Percentiles rank a stretch among this genome's conserved stretches.
These are phyloP conservation scores for Sclerotinia borealis DNA, from an alignment of 2,329 filamentous ascomycete genomes.

Conservation along the genomic window DNA sequence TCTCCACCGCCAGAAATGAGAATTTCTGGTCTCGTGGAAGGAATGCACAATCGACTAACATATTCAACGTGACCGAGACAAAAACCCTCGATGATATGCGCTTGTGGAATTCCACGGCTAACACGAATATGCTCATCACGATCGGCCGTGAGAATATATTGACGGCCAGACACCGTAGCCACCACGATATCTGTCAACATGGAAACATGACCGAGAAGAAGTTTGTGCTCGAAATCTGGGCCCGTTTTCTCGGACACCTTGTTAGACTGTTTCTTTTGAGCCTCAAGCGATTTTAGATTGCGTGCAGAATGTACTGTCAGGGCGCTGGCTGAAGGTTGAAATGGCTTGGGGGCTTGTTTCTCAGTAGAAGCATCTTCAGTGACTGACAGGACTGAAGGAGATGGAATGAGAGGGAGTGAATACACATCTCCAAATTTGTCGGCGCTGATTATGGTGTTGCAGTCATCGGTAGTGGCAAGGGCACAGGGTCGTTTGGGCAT, in stretches of 20 bases:
- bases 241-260: conserved; percentile 27
- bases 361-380: conserved; percentile 16
- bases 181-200: conserved; percentile 75
- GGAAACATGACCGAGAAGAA: conserved; percentile 89
- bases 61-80: conserved; percentile 87
- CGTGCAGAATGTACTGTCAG: conserved; percentile 59
- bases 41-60: conserved; percentile 68
- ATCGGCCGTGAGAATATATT: conserved; percentile 62
- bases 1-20: conserved; percentile 88
- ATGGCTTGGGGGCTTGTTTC: conserved; percentile 29
- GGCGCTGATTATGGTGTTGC: conserved; percentile 68
- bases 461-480: conserved; percentile 62
- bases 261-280: conserved; percentile 46
- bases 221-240: conserved; percentile 62
- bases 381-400: conserved; percentile 14
- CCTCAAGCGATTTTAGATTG: conserved; percentile 54
- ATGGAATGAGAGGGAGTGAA: conserved; percentile 63
- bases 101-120: conserved; percentile 73
- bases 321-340: conserved; percentile 48
- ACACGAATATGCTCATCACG: conserved; percentile 82
- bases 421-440: conserved; percentile 99
- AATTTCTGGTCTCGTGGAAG: conserved; percentile 46
- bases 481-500: conserved; percentile 90
- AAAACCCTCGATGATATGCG: conserved; percentile 82
- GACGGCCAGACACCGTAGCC: conserved; percentile 46